Percentiles rank a stretch among this genome's conserved stretches.
Evolutionary conservation across 352 stramenopile genomes (phyloP).

Genomic region (Pythium myriotylum): DNA sequence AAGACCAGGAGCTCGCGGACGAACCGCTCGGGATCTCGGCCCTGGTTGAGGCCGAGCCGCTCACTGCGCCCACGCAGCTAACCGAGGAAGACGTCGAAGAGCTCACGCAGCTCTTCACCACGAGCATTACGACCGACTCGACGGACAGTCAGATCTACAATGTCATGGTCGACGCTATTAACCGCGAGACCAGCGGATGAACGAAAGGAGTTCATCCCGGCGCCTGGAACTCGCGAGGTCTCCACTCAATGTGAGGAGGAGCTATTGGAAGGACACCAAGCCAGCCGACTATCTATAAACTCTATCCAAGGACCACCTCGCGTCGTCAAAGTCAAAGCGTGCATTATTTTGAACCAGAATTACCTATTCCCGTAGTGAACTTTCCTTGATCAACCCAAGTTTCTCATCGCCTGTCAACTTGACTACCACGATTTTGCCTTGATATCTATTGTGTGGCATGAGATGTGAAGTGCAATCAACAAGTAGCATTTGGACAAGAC

Average conservation of each 20-base stretch:
- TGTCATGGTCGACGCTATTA: constrained; percentile 13
- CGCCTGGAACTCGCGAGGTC: neutral
- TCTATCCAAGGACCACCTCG: too few relatives aligned
- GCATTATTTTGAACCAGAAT: constrained; percentile 6
- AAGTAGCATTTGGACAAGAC: too few relatives aligned
- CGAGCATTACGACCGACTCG: constrained; percentile 15
- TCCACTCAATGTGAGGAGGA: too few relatives aligned
- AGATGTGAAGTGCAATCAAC: too few relatives aligned
- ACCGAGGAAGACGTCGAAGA: constrained; percentile 18
- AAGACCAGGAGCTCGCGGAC: constrained; percentile 1
- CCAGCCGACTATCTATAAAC: too few relatives aligned
- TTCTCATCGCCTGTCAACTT: neutral
- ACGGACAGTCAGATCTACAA: constrained; percentile 22
- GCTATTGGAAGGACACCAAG: neutral
- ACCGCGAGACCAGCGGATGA: constrained; percentile 5
- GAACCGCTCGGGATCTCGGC: constrained; percentile 10
- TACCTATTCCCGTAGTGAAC: constrained; percentile 1
- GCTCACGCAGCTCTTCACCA: constrained; percentile 20
- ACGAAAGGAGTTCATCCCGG: neutral
- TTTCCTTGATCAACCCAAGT: neutral
- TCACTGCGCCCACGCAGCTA: constrained; percentile 9
- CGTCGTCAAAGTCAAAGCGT: neutral
- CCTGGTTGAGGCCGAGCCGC: constrained; percentile 7
- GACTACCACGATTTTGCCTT: neutral
- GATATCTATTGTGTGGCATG: too few relatives aligned